Percentiles rank a stretch among this genome's conserved stretches.
Evolutionary conservation across 192 early-diverging fungal species (phyloP).

Genomic region (Gryganskiella cystojenkinii): DNA sequence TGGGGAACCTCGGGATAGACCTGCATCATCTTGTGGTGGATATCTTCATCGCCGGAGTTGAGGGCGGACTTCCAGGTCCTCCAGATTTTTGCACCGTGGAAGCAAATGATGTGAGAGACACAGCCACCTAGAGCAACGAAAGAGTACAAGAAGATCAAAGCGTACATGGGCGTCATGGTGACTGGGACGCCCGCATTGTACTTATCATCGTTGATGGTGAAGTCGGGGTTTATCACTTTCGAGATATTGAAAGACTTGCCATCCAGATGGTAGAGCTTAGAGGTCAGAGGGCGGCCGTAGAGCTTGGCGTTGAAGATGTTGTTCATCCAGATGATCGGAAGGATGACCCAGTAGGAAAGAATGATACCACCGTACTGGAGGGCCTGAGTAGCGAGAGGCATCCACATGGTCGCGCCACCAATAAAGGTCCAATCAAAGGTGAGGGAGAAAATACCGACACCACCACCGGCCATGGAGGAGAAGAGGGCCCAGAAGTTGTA

Average conservation of each 20-base stretch:
- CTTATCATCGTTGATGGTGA: constrained; percentile 55
- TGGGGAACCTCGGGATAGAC: constrained; percentile 62
- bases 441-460: constrained; percentile 74
- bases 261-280: constrained; percentile 5
- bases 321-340: constrained; percentile 71
- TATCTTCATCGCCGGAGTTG: constrained; percentile 32
- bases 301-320: constrained; percentile 46
- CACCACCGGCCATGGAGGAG: constrained; percentile 27
- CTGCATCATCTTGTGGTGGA: constrained; percentile 52
- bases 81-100: constrained; percentile 71
- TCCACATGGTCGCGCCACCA: constrained; percentile 23
- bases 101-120: constrained; percentile 66
- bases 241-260: constrained; percentile 19
- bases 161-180: constrained; percentile 57
- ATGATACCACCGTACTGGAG: constrained; percentile 68
- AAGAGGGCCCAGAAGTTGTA: constrained; percentile 28
- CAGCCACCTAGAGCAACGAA: constrained; percentile 61
- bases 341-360: constrained; percentile 74
- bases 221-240: constrained; percentile 62
- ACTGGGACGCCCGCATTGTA: constrained; percentile 60
- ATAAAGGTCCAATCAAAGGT: constrained; percentile 71
- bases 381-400: constrained; percentile 29
- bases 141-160: constrained; percentile 58
- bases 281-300: constrained; percentile 3
- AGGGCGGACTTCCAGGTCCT: constrained; percentile 55